Percentiles rank a stretch among this genome's conserved stretches.
Evolutionary conservation across 139 green algal species (phyloP).

Genomic region (Nannochloris sp.): DNA sequence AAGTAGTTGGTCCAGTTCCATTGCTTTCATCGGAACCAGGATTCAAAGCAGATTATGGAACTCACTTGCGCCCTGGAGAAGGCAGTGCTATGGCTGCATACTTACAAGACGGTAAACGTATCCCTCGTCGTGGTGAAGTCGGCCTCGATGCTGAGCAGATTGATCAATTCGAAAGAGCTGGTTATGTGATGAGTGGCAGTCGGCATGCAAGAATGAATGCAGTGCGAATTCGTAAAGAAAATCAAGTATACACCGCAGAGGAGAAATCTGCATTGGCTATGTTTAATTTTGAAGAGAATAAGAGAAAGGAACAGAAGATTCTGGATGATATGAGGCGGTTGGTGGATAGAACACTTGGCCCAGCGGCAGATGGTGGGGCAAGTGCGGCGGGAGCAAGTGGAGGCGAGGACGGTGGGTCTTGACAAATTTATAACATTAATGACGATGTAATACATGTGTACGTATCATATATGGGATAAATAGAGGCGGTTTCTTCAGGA

Average conservation of each 20-base stretch:
- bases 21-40: constrained; percentile 14
- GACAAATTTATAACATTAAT: no score
- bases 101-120: constrained; percentile 88
- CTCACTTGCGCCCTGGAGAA: constrained; percentile 59
- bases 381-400: no score
- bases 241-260: constrained; percentile 94
- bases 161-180: constrained; percentile 69
- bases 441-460: no score
- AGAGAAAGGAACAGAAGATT: constrained; percentile 85
- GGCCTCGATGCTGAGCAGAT: constrained; percentile 85
- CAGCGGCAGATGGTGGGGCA: constrained; percentile 3
- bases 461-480: no score
- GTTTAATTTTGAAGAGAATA: constrained; percentile 98
- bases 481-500: no score
- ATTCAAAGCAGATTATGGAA: constrained; percentile 42
- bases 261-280: constrained; percentile 96
- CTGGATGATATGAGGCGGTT: constrained; percentile 78
- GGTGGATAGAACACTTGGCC: constrained; percentile 57
- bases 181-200: constrained; percentile 92
- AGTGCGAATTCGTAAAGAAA: constrained; percentile 87
- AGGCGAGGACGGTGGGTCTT: no score
- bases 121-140: constrained; percentile 92
- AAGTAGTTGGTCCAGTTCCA: constrained; percentile 53
- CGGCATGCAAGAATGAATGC: constrained; percentile 96
- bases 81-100: constrained; percentile 83